A percentile compares a stretch with the other conserved stretches of the same genome.
Conservation (phyloP, 805 yeast genomes). For the Candida multigemmis region DNA sequence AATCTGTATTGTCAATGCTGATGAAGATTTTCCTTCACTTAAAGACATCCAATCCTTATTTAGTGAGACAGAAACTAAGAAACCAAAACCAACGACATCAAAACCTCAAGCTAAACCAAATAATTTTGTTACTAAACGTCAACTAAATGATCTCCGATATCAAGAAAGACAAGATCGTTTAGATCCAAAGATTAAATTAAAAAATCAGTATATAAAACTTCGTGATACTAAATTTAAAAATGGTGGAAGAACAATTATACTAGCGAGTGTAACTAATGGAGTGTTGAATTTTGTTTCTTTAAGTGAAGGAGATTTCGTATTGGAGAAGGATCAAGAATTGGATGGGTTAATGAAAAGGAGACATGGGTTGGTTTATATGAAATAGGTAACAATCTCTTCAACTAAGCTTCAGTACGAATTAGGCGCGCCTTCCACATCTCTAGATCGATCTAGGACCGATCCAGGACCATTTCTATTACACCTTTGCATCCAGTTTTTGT, state of each 20-base stretch:
- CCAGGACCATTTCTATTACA: not conserved
- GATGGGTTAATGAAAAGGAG: no score
- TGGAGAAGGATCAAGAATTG: conserved; percentile 8
- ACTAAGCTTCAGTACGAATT: no score
- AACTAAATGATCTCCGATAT: conserved; percentile 12
- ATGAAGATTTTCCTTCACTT: conserved; percentile 38
- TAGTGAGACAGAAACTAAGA: conserved; percentile 7
- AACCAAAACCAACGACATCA: not conserved
- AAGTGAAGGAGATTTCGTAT: conserved; percentile 41
- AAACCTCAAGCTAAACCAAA: conserved; percentile 4
- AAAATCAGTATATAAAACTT: conserved; percentile 16
- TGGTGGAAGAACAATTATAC: conserved; percentile 44
- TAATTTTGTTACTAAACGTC: conserved; percentile 12
- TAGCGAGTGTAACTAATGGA: conserved; percentile 74
- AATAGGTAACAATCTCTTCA: no score
- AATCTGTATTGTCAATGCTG: conserved; percentile 47
- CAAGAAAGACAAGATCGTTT: conserved; percentile 18
- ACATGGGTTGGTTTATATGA: no score
- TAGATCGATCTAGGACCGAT: not conserved
- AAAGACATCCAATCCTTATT: conserved; percentile 27
- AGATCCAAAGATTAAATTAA: conserved; percentile 12
- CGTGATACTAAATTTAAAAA: conserved; percentile 36
- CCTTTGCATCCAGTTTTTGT: no score
- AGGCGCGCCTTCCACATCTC: not conserved
- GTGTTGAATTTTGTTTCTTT: conserved; percentile 56